Conservation (phyloP, 2,329 filamentous ascomycete species). For the Microdochium nivale region DNA sequence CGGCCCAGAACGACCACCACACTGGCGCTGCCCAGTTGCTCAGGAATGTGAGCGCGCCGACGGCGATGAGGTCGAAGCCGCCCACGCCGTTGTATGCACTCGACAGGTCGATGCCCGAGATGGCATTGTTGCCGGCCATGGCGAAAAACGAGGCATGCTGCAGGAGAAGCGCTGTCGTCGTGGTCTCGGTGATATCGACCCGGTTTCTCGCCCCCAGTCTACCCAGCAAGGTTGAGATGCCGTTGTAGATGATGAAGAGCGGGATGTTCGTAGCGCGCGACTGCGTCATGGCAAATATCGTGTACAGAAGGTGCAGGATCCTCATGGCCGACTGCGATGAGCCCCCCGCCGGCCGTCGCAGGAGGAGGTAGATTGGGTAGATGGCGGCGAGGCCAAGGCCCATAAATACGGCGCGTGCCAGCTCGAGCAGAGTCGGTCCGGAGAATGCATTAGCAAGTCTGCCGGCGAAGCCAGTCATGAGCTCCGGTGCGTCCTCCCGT, state of each 20-base stretch:
- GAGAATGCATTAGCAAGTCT: constrained; percentile 30
- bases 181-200: constrained; percentile 51
- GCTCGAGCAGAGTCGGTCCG: constrained; percentile 35
- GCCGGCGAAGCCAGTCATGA: constrained; percentile 45
- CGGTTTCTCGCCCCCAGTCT: constrained; percentile 38
- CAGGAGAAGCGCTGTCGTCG: constrained; percentile 64
- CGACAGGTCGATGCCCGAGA: constrained; percentile 89
- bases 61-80: constrained; percentile 70
- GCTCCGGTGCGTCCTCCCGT: constrained; percentile 76
- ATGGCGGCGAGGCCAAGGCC: constrained; percentile 30
- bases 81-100: constrained; percentile 90
- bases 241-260: constrained; percentile 66
- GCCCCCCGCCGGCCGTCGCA: neutral
- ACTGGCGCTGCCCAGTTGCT: constrained; percentile 89
- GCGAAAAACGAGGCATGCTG: constrained; percentile 84
- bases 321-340: constrained; percentile 22
- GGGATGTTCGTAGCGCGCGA: constrained; percentile 80
- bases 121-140: constrained; percentile 84
- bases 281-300: constrained; percentile 78
- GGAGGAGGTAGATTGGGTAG: constrained; percentile 30
- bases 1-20: constrained; percentile 71
- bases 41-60: constrained; percentile 76
- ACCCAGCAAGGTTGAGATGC: constrained; percentile 43
- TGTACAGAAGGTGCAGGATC: constrained; percentile 62
- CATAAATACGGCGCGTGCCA: constrained; percentile 41